Base-by-base conservation (phyloP, 169 alveolate genomes). In the Fabrea salina region DNA sequence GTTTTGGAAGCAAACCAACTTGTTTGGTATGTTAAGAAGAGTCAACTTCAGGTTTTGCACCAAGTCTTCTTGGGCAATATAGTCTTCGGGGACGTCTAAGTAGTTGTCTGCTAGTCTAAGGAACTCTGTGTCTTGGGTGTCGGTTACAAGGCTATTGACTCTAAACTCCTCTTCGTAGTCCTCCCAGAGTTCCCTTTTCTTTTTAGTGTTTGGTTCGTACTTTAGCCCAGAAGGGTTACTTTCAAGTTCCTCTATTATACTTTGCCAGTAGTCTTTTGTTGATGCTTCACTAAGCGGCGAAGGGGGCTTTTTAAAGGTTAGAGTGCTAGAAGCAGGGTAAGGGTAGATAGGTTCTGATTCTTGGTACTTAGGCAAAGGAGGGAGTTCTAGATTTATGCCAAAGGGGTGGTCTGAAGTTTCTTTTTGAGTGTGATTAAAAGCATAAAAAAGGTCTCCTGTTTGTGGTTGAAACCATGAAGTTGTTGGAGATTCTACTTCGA, bases 141-240 rank as follows among this genome's bases (percentile, higher is more conserved):
- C 51, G 11, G 16, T 7, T 32, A 61, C 8, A 2, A 37, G n/a
- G 1, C 25, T 27, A 16, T 33, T 25, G 2, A 35, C 7, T 32
- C 11, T 61, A 33, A 11, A 33, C 11, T 27, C 13, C 13, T 27
- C 39, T 61, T 61, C 74, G 0, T 16, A 1, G 11, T 61, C 39
- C 39, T 61, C 74, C 74, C 74, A 61, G 27, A 61, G 11, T 61
- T 61, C 39, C 25, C 44, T 25, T 1, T 16, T 61, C 1, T 61
- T 37, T 30, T 11, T 47, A 13, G 4, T 30, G 2, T 27, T 16
- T 16, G 11, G 1, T 1, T 37, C 49, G 74, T n/a, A 61, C 11
- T 61, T 35, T 16, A 16, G 25, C n/a, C 11, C 8, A 35, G 32
- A 33, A 33, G 32, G 27, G 39, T 61, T 27, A 1, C n/a, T 11